A percentile compares a stretch with the other conserved stretches of the same genome.
Evolutionary conservation across 768 basidiomycete species (phyloP).

Genomic region (Rhizopogon vinicolor): DNA sequence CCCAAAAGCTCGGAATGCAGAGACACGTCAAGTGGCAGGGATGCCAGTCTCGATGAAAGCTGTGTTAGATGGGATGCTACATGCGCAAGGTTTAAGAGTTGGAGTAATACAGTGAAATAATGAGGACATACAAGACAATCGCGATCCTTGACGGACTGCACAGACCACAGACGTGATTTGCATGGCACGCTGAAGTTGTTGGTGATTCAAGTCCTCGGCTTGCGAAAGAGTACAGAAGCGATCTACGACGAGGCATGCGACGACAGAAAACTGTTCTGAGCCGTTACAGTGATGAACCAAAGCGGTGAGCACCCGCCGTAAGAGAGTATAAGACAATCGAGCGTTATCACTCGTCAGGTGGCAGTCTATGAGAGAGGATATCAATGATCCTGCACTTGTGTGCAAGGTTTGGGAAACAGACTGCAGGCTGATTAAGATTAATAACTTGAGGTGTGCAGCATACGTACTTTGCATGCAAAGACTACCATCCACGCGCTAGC

Average conservation of each 20-base stretch:
- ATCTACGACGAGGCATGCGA: constrained; percentile 51
- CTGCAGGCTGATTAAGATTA: constrained; percentile 29
- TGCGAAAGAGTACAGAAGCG: constrained; percentile 24
- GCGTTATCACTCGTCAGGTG: constrained; percentile 41
- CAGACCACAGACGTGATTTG: constrained; percentile 54
- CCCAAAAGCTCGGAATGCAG: constrained; percentile 28
- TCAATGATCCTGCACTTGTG: constrained; percentile 61
- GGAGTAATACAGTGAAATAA: not conserved
- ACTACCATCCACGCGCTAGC: constrained; percentile 71
- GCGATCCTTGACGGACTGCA: constrained; percentile 68
- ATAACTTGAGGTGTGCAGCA: not conserved
- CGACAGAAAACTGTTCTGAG: constrained; percentile 54
- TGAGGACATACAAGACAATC: constrained; percentile 50
- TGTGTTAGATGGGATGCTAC: constrained; percentile 33
- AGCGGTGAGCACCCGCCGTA: constrained; percentile 74
- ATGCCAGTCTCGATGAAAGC: constrained; percentile 26
- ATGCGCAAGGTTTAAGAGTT: not conserved
- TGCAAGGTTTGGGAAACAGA: constrained; percentile 83
- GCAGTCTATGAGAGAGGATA: constrained; percentile 51
- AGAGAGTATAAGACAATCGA: constrained; percentile 44
- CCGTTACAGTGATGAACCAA: constrained; percentile 79
- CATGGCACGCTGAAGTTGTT: constrained; percentile 46
- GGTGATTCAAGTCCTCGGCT: constrained; percentile 14
- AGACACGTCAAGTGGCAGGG: constrained; percentile 20
- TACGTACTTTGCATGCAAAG: constrained; percentile 69